Percentiles rank a stretch among this genome's conserved stretches.
Conservation (phyloP, 2,329 filamentous ascomycete species). For the Aspergillus ustus region DNA sequence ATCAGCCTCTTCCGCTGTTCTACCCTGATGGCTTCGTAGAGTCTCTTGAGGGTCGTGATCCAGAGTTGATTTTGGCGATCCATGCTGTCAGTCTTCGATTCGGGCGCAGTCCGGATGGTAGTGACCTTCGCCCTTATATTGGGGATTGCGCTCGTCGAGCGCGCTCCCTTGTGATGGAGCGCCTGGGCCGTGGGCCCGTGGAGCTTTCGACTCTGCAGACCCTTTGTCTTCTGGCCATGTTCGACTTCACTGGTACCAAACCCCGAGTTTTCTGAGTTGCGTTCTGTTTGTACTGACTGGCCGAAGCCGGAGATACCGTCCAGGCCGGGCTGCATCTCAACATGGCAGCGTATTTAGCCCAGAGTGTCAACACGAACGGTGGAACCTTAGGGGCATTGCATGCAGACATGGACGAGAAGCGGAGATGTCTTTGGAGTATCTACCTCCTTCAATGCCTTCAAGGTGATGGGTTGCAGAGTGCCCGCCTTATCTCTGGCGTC, state of each 20-base stretch:
- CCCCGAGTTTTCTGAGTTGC: background rate
- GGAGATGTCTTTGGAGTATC: constrained; percentile 50
- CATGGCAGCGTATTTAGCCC: constrained; percentile 16
- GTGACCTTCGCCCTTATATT: constrained; percentile 31
- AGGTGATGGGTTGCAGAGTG: constrained; percentile 29
- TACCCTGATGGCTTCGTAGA: constrained; percentile 46
- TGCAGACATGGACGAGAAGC: constrained; percentile 13
- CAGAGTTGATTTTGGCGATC: constrained; percentile 41
- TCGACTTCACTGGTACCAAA: constrained; percentile 46
- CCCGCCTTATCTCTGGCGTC: constrained; percentile 16
- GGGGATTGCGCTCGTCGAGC: constrained; percentile 45
- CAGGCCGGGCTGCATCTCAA: constrained; percentile 18
- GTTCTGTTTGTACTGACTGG: background rate
- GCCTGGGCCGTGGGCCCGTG: constrained; percentile 44
- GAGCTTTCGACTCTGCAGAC: constrained; percentile 51
- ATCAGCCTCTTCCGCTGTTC: constrained; percentile 57
- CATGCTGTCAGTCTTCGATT: constrained; percentile 53
- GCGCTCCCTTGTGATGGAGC: constrained; percentile 44
- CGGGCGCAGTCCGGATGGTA: constrained; percentile 27
- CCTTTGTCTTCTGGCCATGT: constrained; percentile 46
- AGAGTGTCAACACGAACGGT: constrained; percentile 10
- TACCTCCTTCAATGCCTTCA: constrained; percentile 51
- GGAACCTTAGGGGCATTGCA: constrained; percentile 11
- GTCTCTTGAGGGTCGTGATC: constrained; percentile 44
- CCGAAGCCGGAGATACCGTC: constrained; percentile 47